Conservation (phyloP, 768 basidiomycete species). For the Asterophora parasitica region DNA sequence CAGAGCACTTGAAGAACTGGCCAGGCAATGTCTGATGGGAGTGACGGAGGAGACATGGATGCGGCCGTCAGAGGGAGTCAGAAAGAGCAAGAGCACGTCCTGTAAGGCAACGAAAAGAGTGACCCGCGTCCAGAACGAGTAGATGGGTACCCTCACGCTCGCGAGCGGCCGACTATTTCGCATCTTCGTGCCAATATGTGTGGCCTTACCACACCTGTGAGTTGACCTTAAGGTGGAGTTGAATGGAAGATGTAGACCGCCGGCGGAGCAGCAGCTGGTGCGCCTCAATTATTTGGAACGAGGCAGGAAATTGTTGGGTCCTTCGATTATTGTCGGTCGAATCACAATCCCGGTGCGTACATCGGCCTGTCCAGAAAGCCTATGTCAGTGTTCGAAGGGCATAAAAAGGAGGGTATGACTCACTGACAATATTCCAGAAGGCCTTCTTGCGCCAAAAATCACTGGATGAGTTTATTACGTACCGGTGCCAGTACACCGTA, state of each 20-base stretch:
- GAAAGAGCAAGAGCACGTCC: not conserved
- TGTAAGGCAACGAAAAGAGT: not conserved
- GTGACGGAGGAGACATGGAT: not conserved
- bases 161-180: not conserved
- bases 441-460: slow-evolving; percentile 4
- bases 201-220: not conserved
- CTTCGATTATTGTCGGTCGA: not conserved
- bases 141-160: not conserved
- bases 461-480: slow-evolving; percentile 3
- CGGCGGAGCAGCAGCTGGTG: too few relatives aligned
- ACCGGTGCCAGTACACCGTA: too few relatives aligned
- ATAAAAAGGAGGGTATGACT: slow-evolving; percentile 3
- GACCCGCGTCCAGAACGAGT: not conserved
- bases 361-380: not conserved
- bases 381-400: not conserved
- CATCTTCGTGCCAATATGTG: not conserved
- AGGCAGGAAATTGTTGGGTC: not conserved
- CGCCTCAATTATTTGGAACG: not conserved
- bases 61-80: not conserved
- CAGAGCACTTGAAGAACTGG: not conserved
- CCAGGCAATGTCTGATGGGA: not conserved
- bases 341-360: not conserved
- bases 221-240: not conserved
- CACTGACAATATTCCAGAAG: not conserved
- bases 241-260: not conserved